A percentile compares a stretch with the other conserved stretches of the same genome.
These are phyloP conservation scores for Babesia gibsoni DNA, from an alignment of 169 alveolate genomes.

Conservation along the genomic window DNA sequence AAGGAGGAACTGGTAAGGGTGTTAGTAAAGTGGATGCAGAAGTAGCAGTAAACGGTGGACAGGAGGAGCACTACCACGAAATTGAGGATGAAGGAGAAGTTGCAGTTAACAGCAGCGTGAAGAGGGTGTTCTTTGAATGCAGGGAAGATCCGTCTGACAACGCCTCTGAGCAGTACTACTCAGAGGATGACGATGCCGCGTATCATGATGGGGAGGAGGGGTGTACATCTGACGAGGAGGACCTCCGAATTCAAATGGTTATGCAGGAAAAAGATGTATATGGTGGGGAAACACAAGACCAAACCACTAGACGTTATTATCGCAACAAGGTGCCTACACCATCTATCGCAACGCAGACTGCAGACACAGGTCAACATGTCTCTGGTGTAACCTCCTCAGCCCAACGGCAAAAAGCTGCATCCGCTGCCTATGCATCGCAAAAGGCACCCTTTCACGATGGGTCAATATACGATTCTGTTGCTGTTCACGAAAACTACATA, in stretches of 20 bases:
- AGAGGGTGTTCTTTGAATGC: neutral
- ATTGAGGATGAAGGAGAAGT: neutral
- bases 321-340: slow-evolving; percentile 34
- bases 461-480: neutral
- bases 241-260: slow-evolving; percentile 18
- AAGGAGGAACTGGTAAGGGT: no score
- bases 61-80: neutral
- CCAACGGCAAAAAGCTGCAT: neutral
- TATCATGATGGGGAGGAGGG: neutral
- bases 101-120: neutral
- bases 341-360: neutral
- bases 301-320: slow-evolving; percentile 39
- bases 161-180: neutral
- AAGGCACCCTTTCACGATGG: neutral
- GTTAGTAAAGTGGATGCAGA: no score
- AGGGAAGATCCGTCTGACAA: neutral
- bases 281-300: slow-evolving; percentile 34
- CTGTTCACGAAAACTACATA: slow-evolving; percentile 66
- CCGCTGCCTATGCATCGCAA: neutral
- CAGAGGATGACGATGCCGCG: neutral
- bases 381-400: neutral
- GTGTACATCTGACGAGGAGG: slow-evolving; percentile 54
- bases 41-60: no score
- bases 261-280: slow-evolving; percentile 48
- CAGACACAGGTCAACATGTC: no score